phyloP scores from a whole-genome alignment of 2,329 filamentous ascomycete species.

The Cladosporium oxysporum region DNA sequence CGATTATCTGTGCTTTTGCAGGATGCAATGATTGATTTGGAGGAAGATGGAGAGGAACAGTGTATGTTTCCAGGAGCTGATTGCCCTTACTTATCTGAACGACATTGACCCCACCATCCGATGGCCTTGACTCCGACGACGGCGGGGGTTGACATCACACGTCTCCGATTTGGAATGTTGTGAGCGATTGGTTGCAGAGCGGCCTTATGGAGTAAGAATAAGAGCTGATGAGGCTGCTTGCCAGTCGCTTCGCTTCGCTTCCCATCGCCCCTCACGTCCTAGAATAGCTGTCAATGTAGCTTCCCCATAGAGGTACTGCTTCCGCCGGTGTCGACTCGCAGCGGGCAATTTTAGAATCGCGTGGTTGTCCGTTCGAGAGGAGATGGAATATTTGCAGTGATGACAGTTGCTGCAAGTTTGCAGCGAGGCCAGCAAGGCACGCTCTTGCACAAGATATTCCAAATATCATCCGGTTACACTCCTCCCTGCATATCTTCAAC shows the following conservation, averaged over 20 bases:
- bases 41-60: background rate
- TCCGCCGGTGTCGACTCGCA: background rate
- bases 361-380: background rate
- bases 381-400: background rate
- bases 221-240: background rate
- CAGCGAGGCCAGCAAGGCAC: background rate
- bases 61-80: background rate
- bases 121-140: slow-evolving; percentile 5
- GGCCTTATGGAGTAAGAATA: background rate
- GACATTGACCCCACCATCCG: slow-evolving; percentile 15
- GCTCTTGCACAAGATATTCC: background rate
- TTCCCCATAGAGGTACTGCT: background rate
- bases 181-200: slow-evolving; percentile 11
- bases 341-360: background rate
- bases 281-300: background rate
- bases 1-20: background rate
- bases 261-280: background rate
- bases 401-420: background rate
- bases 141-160: slow-evolving; percentile 14
- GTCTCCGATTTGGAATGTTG: slow-evolving; percentile 6
- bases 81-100: slow-evolving; percentile 2
- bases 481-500: background rate
- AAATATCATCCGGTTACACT: background rate
- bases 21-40: background rate
- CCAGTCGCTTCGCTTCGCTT: background rate